Evolutionary conservation across 2,329 filamentous ascomycete genomes (phyloP), one percentile per base, ranked within the genome.

Genomic region (Claviceps pazoutovae): DNA sequence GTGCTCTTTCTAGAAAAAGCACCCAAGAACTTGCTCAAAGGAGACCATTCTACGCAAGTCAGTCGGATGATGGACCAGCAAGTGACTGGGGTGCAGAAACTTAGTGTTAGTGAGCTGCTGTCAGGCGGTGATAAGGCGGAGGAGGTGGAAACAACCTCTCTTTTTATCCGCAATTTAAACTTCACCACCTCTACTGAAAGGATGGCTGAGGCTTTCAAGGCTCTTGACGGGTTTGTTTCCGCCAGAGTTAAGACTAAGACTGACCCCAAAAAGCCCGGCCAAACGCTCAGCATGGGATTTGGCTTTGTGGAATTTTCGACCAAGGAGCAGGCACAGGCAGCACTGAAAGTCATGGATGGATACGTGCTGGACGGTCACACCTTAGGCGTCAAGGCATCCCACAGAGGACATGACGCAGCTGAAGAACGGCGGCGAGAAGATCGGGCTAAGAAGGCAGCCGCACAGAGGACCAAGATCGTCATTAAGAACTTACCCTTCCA

Each of bases 401-500:
- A 96, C 71, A 89, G 84, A 67, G 88, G 86, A 19, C 75, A 83
- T 53, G 90, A 97, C 69, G 88, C 88, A 17, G 90, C 87, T 2
- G 88, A 95, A 64, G 87, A 95, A 68, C 80, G 86, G 58, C 82
- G 85, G 57, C 84, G 84, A 58, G 84, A 91, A 58, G 89, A 97
- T 63, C 81, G 79, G 57, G 82, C 84, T 49, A 94, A 89, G 75
- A 94, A 91, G 68, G 71, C 79, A 49, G 82, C 86, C 23, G 79
- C 78, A 16, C 80, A 83, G 64, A 79, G 82, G 58, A 96, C 90
- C 47, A 97, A 97, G 76, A 85, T 98, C 63, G 84, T 97, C 68
- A 85, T 98, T 73, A 98, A 97, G 75, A 98, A 98, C 73, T 72
- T 98, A 68, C 91, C 93, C 19, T 98, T 98, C 72, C 88, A 97